Evolutionary conservation across 176 grass and related monocot genomes (phyloP).

Genomic region (Musa itinerans): DNA sequence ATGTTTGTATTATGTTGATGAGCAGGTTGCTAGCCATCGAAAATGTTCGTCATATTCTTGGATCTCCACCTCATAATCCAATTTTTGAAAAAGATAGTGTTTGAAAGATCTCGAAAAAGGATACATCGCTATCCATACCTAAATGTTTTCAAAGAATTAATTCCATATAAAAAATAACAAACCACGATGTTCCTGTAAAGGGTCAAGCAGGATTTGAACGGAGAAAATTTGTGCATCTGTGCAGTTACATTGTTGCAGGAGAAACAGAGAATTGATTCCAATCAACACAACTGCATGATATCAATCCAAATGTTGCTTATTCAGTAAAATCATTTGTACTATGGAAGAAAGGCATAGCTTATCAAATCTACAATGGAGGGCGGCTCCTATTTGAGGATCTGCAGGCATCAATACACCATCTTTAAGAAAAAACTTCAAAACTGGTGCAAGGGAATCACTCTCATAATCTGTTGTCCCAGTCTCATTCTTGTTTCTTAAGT

Average conservation of each 20-base stretch:
- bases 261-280: neutral
- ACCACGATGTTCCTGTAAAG: neutral
- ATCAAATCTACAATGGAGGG: constrained; percentile 63
- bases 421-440: constrained; percentile 60
- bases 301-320: constrained; percentile 1
- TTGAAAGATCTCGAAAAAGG: too few species aligned
- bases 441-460: constrained; percentile 18
- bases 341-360: constrained; percentile 59
- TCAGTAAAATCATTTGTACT: constrained; percentile 27
- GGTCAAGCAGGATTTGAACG: neutral
- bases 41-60: too few species aligned
- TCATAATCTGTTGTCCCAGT: constrained; percentile 27
- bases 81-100: too few species aligned
- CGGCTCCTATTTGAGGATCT: constrained; percentile 27
- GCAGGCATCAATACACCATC: constrained; percentile 74
- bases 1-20: too few species aligned
- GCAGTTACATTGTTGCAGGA: too few species aligned
- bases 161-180: too few species aligned
- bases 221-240: neutral
- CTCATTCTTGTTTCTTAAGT: constrained; percentile 37
- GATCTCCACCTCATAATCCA: too few species aligned
- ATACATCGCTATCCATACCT: too few species aligned
- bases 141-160: too few species aligned
- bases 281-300: neutral
- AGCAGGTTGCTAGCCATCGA: too few species aligned